These are phyloP conservation scores for Martiniozyma abietophila DNA, from an alignment of 805 yeast species.

Conservation along the genomic window DNA sequence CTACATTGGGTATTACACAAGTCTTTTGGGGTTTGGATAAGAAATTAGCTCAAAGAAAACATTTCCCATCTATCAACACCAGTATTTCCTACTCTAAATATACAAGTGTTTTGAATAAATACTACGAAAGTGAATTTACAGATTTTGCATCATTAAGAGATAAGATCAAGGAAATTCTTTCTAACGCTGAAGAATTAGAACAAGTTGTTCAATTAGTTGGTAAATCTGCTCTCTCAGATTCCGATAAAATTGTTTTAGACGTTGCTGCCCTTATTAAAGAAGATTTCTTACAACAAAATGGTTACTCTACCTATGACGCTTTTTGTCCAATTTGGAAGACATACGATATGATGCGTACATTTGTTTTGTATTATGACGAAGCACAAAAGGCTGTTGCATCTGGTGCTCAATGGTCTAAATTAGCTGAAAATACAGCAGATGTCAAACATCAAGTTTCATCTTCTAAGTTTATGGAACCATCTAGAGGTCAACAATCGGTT, in stretches of 20 bases:
- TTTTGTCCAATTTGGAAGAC: conserved; percentile 99
- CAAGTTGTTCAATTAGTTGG: conserved; percentile 99
- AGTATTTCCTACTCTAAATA: conserved; percentile 95
- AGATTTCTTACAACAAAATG: conserved; percentile 98
- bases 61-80: conserved; percentile 98
- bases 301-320: conserved; percentile 96
- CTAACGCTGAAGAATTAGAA: conserved; percentile 97
- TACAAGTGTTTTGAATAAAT: conserved; percentile 76
- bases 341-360: conserved; percentile 93
- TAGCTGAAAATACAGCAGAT: conserved; percentile 81
- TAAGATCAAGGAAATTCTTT: conserved; percentile 85
- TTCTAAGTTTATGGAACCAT: conserved; percentile 93
- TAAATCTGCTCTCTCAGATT: conserved; percentile 92
- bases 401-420: conserved; percentile 92
- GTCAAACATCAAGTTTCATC: conserved; percentile 91
- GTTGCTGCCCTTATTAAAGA: conserved; percentile 88
- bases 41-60: conserved; percentile 98
- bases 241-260: conserved; percentile 94
- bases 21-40: conserved; percentile 99
- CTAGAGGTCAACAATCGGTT: conserved; percentile 76
- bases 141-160: conserved; percentile 88
- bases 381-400: conserved; percentile 94
- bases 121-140: conserved; percentile 77
- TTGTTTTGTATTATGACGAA: conserved; percentile 86
- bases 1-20: conserved; percentile 99